phyloP scores from a whole-genome alignment of 2,329 filamentous ascomycete species.

The Fusarium compactum region DNA sequence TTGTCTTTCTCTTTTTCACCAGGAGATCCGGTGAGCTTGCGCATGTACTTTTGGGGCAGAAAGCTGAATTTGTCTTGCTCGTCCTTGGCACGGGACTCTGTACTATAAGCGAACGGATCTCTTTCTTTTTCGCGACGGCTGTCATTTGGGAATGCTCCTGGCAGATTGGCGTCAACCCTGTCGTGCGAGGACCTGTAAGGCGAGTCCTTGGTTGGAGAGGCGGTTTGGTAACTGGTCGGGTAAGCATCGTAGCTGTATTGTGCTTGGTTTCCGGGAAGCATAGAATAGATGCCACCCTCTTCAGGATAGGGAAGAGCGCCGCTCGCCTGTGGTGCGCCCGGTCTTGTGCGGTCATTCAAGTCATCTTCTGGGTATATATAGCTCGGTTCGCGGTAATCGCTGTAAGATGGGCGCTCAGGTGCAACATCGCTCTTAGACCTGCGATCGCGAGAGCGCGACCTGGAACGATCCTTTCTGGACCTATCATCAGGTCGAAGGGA shows the following conservation, averaged over 20 bases:
- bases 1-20: constrained; percentile 52
- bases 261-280: constrained; percentile 54
- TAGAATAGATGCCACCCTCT: constrained; percentile 53
- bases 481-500: constrained; percentile 63
- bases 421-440: constrained; percentile 50
- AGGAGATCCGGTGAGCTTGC: constrained; percentile 49
- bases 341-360: constrained; percentile 53
- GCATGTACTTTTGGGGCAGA: constrained; percentile 63
- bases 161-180: constrained; percentile 48
- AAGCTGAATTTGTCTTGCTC: constrained; percentile 58
- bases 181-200: constrained; percentile 55
- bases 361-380: constrained; percentile 58
- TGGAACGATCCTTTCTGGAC: constrained; percentile 60
- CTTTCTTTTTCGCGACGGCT: constrained; percentile 47
- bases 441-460: constrained; percentile 58
- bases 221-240: constrained; percentile 51
- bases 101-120: constrained; percentile 35
- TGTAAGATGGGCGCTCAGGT: constrained; percentile 49
- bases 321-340: constrained; percentile 51
- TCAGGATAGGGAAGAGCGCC: constrained; percentile 55
- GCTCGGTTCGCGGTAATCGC: constrained; percentile 59
- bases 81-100: constrained; percentile 25
- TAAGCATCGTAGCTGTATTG: constrained; percentile 57
- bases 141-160: constrained; percentile 53
- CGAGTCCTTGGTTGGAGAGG: constrained; percentile 52